Percentiles rank a stretch among this genome's conserved stretches.
These are phyloP conservation scores for Lasiodiplodia hormozganensis DNA, from an alignment of 2,329 filamentous ascomycete genomes.

Conservation along the genomic window DNA sequence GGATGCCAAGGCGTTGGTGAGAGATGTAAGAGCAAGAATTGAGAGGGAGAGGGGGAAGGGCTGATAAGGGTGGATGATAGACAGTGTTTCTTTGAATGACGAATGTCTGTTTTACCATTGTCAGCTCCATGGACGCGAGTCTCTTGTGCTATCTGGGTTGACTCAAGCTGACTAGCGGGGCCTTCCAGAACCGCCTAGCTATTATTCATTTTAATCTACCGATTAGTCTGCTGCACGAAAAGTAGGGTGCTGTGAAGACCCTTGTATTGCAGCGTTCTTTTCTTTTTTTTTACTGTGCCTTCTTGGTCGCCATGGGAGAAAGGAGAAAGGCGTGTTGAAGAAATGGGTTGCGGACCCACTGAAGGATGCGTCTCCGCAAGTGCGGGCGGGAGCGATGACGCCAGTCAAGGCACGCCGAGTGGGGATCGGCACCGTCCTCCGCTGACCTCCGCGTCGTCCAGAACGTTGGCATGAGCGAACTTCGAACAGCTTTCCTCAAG, in stretches of 20 bases:
- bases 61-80: not conserved
- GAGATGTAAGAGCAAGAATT: slow-evolving; percentile 81
- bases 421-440: slow-evolving; percentile 6
- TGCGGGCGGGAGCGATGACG: slow-evolving; percentile 14
- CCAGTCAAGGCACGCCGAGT: slow-evolving; percentile 13
- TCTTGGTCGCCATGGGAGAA: not conserved
- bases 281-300: not conserved
- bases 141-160: no score
- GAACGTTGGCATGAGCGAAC: not conserved
- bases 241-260: no score
- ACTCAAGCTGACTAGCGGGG: no score
- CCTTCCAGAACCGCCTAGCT: no score
- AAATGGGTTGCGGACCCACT: not conserved
- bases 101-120: no score
- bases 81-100: no score
- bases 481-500: not conserved
- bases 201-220: no score
- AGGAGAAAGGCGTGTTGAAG: not conserved
- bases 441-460: slow-evolving; percentile 2
- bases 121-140: no score
- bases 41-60: slow-evolving; percentile 51
- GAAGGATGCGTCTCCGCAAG: not conserved
- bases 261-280: no score
- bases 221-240: no score
- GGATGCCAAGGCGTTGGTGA: slow-evolving; percentile 90